Base-by-base conservation (phyloP, 192 early-diverging fungal species). In the Dispira parvispora region DNA sequence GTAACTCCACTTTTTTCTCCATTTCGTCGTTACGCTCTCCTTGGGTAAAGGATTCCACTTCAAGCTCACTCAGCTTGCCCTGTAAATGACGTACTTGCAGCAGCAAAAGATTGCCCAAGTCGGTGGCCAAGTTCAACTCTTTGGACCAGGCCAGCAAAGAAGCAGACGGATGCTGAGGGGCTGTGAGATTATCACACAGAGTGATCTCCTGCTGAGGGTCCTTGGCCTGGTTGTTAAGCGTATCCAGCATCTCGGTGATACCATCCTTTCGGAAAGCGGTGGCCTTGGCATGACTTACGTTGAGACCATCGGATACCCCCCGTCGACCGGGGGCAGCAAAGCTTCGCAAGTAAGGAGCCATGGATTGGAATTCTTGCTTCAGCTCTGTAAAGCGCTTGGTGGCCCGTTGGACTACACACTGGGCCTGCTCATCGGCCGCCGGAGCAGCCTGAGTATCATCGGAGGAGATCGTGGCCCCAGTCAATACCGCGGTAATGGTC, bases 11-110 rank as follows among this genome's bases (percentile, higher is more conserved):
- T 14, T 46, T 25, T 52, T 65, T 61, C 32, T 71, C 72, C 18
- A 69, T 55, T 64, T 73, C 72, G n/a, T 71, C 63, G 18, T 52
- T 26, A 8, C 65, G 67, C 21, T 50, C 49, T 45, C 61, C 32
- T 21, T 67, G 43, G 43, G 21, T 16, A 46, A 67, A 57, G 62
- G 67, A 61, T 60, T 71, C 70, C n/a, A 14, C 14, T 16, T 27
- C 57, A 5, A 43, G 14, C 1, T 60, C 57, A 43, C 12, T 14
- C 38, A 27, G 4, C 11, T 21, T 11, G 57, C 25, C 43, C 12
- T 27, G 27, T 13, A 60, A 21, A 12, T 27, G 14, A 5, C 57
- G 57, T 14, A 18, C n/a, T 14, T 60, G 25, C 25, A 60, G 13
- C 32, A 60, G 38, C 1, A 60, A 42, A 12, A 14, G 38, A 13